Conservation (phyloP, 331 rosid genomes). For the Rosa hybrid region DNA sequence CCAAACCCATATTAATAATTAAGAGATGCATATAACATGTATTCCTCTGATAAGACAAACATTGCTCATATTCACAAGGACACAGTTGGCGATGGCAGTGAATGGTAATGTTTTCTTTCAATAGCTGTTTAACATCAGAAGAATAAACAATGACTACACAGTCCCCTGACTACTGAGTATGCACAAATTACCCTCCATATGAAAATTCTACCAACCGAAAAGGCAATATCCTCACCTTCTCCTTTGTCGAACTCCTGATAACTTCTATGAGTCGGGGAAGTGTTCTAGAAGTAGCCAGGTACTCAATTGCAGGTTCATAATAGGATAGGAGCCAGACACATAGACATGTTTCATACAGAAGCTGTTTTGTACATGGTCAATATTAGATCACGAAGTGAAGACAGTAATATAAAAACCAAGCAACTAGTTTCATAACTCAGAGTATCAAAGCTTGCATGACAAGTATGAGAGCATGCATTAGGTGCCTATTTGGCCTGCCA, state of each 20-base stretch:
- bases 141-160: not conserved
- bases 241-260: conserved; percentile 94
- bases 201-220: conserved; percentile 23
- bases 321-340: conserved; percentile 95
- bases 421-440: not conserved
- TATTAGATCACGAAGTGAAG: conserved; percentile 16
- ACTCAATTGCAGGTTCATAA: conserved; percentile 93
- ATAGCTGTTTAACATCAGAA: not conserved
- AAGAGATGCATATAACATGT: conserved; percentile 20
- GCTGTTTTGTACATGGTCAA: conserved; percentile 53
- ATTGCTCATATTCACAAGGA: conserved; percentile 12
- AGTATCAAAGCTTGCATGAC: conserved; percentile 9
- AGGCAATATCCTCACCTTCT: conserved; percentile 63
- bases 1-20: conserved; percentile 28
- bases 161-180: not conserved
- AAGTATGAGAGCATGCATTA: conserved; percentile 15
- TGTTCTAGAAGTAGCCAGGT: conserved; percentile 87
- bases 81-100: not conserved
- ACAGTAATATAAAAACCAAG: not conserved
- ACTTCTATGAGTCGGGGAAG: conserved; percentile 88
- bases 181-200: not conserved
- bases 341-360: conserved; percentile 91
- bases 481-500: conserved; percentile 3
- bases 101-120: not conserved
- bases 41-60: conserved; percentile 1